A percentile compares a stretch with the other conserved stretches of the same genome.
Evolutionary conservation across 202 grass and related monocot genomes (phyloP).

Genomic region (Carex arenaria): DNA sequence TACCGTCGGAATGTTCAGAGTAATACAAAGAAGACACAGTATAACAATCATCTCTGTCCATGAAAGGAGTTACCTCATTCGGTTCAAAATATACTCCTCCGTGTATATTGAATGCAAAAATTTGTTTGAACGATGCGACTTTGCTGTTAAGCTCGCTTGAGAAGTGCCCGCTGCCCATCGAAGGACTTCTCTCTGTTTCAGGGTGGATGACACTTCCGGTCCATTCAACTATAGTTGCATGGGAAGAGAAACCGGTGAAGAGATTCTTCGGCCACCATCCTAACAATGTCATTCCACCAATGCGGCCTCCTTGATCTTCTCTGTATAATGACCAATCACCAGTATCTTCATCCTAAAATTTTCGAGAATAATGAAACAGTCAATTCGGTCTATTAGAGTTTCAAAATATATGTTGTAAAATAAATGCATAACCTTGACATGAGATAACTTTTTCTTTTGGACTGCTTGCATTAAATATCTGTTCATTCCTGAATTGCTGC

Average conservation of each 20-base stretch:
- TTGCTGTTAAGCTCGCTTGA: background rate
- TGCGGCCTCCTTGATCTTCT: conserved; percentile 8
- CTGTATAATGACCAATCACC: conserved; percentile 17
- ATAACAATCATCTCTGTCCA: background rate
- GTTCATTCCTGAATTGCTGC: background rate
- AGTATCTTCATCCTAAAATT: background rate
- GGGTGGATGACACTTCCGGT: background rate
- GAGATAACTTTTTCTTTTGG: background rate
- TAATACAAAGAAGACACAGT: background rate
- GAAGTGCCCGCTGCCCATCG: conserved; percentile 11
- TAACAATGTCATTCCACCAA: conserved; percentile 16
- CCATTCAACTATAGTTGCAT: background rate
- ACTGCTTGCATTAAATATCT: background rate
- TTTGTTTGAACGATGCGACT: background rate
- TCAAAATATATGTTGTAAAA: background rate
- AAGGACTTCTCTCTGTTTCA: background rate
- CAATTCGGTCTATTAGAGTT: background rate
- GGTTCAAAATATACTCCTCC: background rate
- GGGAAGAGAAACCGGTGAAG: background rate
- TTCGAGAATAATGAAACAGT: background rate
- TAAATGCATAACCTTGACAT: background rate
- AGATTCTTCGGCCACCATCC: conserved; percentile 6
- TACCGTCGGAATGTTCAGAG: background rate
- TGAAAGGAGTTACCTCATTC: background rate
- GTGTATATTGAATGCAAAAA: background rate